Base-by-base conservation (phyloP, 2,329 filamentous ascomycete species). In the Davidsoniella australis region DNA sequence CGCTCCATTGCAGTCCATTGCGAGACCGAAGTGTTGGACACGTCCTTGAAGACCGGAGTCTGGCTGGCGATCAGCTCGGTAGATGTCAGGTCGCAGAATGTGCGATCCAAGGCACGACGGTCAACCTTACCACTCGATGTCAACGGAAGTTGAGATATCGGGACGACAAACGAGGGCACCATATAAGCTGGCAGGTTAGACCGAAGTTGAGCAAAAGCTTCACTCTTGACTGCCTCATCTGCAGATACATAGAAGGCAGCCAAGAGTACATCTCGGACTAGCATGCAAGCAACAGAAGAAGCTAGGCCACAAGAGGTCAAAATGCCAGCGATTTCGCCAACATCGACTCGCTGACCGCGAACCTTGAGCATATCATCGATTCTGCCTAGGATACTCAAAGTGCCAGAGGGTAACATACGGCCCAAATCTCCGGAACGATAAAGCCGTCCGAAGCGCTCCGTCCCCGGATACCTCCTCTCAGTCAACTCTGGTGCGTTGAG, bases 381-480 rank as follows among this genome's bases (percentile, higher is more conserved):
- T 37, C 85, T 73, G 14, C 85, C 84, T 8, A 76, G 63, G 39
- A 91, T 84, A 3, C 84, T 63, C 6, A 95, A 68, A 0, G 80
- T 82, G 0, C 84, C 82, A 58, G 93, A 82, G 0, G 78, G 69
- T 7, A 94, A 72, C 65, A 94, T 74, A 17, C 85, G 72, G 0
- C 86, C 88, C 57, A 85, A 70, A 57, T 95, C 87, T 0, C 88
- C 87, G 33, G 82, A 87, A 10, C 84, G 75, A 59, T 94, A 94
- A 0, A 95, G 63, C 1, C 78, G 75, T 1, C 87, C 87, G 59
- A 77, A 82, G 0, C 60, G 53, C 0, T 78, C 70, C 58, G 93
- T 82, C 0, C 76, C 55, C 44, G 89, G 68, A 52, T 94, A 85
- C 56, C 80, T 85, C 10, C 70, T 64, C 0, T 66, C 62, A 0